These are phyloP conservation scores for Phytophthora niederhauseri DNA, from an alignment of 352 stramenopile genomes.

Conservation along the genomic window DNA sequence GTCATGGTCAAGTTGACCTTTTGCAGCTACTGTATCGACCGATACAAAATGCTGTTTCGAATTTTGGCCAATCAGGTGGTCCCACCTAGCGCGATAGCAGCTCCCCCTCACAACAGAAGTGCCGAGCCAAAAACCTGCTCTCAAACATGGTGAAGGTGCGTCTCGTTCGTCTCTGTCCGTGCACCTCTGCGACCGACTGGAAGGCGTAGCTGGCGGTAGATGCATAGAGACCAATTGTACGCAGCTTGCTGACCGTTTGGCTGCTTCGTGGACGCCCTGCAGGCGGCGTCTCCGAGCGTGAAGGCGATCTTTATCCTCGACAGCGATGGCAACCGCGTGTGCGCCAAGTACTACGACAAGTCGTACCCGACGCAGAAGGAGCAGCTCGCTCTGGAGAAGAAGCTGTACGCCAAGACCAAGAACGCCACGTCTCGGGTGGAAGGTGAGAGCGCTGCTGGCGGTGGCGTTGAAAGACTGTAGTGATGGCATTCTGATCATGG, in stretches of 20 bases:
- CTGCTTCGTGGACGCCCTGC: constrained; percentile 14
- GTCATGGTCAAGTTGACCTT: background rate
- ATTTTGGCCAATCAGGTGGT: constrained; percentile 60
- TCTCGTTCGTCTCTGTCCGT: constrained; percentile 8
- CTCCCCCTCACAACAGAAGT: constrained; percentile 25
- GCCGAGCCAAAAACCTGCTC: constrained; percentile 15
- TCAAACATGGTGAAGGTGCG: constrained; percentile 71
- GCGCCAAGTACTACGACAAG: constrained; percentile 94
- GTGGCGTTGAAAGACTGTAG: background rate
- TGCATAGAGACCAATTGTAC: background rate
- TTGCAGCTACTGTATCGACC: no score
- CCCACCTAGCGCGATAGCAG: constrained; percentile 45
- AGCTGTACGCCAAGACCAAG: constrained; percentile 92
- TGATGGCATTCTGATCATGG: background rate
- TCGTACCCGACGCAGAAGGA: constrained; percentile 87
- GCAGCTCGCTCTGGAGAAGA: constrained; percentile 90
- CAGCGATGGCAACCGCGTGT: constrained; percentile 89
- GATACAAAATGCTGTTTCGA: background rate
- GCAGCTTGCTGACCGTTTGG: constrained; percentile 8
- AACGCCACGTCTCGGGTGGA: constrained; percentile 86
- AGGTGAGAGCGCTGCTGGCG: constrained; percentile 41
- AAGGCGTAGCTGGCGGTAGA: background rate
- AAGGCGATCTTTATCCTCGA: constrained; percentile 91
- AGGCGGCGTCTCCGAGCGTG: constrained; percentile 77
- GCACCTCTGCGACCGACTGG: background rate